Evolutionary conservation across 805 yeast genomes (phyloP).

Genomic region (Yarrowia bubula): DNA sequence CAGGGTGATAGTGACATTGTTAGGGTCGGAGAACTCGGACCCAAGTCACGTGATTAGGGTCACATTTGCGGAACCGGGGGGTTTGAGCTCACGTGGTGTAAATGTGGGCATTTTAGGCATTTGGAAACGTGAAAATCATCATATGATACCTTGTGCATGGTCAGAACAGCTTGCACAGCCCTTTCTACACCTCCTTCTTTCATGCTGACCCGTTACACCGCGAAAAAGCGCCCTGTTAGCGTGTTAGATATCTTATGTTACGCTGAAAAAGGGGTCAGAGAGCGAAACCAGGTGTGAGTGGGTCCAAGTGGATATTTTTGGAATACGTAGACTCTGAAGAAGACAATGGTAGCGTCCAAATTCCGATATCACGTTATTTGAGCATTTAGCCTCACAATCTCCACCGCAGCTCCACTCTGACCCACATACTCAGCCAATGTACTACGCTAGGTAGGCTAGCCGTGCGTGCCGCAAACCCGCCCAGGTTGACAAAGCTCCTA

Average conservation of each 20-base stretch:
- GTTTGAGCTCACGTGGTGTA: no score
- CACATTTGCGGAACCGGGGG: no score
- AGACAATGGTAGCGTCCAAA: no score
- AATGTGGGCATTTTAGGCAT: no score
- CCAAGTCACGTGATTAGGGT: background rate
- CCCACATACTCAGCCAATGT: background rate
- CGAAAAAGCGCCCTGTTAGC: background rate
- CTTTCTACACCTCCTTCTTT: no score
- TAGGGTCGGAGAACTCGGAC: background rate
- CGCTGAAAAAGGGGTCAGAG: background rate
- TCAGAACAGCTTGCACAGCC: no score
- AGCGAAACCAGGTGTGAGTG: no score
- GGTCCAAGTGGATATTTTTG: no score
- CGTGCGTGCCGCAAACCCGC: conserved; percentile 13
- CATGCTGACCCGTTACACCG: background rate
- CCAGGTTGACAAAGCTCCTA: background rate
- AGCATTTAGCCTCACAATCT: background rate
- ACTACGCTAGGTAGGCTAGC: background rate
- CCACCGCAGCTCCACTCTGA: background rate
- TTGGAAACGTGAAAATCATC: no score
- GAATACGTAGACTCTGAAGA: no score
- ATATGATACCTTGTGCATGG: no score
- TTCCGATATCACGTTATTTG: no score
- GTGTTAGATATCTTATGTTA: background rate
- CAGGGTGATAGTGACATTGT: conserved; percentile 1